Evolutionary conservation across 257 asterid species (phyloP).

Genomic region (Penstemon newberryi): DNA sequence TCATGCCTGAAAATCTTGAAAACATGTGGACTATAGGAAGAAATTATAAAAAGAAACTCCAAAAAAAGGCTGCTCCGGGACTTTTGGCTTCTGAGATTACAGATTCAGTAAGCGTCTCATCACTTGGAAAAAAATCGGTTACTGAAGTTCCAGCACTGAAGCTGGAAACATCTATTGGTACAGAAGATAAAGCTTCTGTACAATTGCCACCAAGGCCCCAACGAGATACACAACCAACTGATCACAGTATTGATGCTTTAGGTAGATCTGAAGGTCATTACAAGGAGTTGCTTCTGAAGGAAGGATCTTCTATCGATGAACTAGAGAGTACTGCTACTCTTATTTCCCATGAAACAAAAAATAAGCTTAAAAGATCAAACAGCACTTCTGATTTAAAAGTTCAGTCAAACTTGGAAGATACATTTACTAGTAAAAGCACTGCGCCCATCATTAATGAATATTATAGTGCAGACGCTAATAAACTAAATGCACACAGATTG

Average conservation of each 20-base stretch:
- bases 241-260: constrained; percentile 36
- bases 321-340: constrained; percentile 33
- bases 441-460: constrained; percentile 49
- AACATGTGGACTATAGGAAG: constrained; percentile 94
- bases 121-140: constrained; percentile 29
- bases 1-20: constrained; percentile 92
- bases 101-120: constrained; percentile 29
- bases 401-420: constrained; percentile 39
- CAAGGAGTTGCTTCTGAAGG: constrained; percentile 27
- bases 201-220: constrained; percentile 31
- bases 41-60: constrained; percentile 68
- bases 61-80: constrained; percentile 45
- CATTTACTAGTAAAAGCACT: constrained; percentile 37
- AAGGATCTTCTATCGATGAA: constrained; percentile 33
- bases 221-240: constrained; percentile 34
- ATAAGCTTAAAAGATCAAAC: constrained; percentile 61
- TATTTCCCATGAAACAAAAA: constrained; percentile 37
- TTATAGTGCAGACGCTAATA: constrained; percentile 48
- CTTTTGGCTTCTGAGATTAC: constrained; percentile 39
- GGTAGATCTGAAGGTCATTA: constrained; percentile 38
- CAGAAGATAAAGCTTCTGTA: constrained; percentile 41
- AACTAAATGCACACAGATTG: constrained; percentile 35
- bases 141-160: constrained; percentile 31
- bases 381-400: constrained; percentile 61
- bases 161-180: constrained; percentile 28